Percentiles rank a stretch among this genome's conserved stretches.
Evolutionary conservation across 2,329 filamentous ascomycete genomes (phyloP).

Genomic region (Gliomastix tumulicola): DNA sequence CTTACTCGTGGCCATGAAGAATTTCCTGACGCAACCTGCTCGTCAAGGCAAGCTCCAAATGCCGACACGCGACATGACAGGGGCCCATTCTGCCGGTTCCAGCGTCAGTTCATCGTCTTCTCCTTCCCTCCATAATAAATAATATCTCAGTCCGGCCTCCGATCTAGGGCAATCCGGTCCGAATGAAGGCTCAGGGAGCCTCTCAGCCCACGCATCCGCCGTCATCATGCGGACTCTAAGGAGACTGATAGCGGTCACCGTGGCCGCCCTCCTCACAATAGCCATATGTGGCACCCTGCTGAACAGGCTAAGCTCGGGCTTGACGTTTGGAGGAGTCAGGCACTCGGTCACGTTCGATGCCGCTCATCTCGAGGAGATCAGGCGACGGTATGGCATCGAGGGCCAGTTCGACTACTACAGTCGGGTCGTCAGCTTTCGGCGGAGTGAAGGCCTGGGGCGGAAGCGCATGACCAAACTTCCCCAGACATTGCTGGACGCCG

Average conservation of each 20-base stretch:
- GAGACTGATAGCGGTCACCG: background rate
- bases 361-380: slow-evolving; percentile 33
- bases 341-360: slow-evolving; percentile 33
- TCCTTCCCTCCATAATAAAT: no score
- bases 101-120: no score
- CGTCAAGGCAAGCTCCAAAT: no score
- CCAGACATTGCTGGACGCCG: slow-evolving; percentile 37
- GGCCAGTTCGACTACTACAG: slow-evolving; percentile 47
- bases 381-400: slow-evolving; percentile 36
- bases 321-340: background rate
- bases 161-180: no score
- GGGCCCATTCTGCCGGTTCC: no score
- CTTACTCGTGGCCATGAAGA: no score
- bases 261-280: background rate
- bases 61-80: no score
- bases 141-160: no score
- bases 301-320: background rate
- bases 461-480: slow-evolving; percentile 41
- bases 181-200: no score
- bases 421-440: slow-evolving; percentile 44
- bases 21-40: no score
- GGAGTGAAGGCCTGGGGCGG: slow-evolving; percentile 36
- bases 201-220: no score
- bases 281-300: background rate
- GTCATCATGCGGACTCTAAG: background rate